phyloP scores from a whole-genome alignment of 805 yeast species.

The Candida khao-thaluensis region DNA sequence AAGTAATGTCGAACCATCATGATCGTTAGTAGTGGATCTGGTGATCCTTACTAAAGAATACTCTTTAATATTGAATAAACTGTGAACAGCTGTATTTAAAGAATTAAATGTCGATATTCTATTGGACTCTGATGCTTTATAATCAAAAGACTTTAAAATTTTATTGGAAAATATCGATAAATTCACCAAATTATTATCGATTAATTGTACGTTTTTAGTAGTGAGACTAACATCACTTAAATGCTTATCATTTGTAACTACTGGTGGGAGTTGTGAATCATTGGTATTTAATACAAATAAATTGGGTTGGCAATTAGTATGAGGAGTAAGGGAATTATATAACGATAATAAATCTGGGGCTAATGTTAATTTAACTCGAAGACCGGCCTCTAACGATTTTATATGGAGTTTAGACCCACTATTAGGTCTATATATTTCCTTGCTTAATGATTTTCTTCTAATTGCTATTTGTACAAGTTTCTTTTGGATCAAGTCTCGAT shows the following conservation, averaged over 20 bases:
- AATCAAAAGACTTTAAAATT: slow-evolving; percentile 31
- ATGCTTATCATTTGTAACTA: slow-evolving; percentile 9
- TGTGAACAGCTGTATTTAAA: slow-evolving; percentile 46
- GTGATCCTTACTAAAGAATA: slow-evolving; percentile 53
- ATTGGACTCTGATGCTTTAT: background rate
- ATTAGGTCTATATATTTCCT: slow-evolving; percentile 5
- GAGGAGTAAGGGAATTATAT: slow-evolving; percentile 43
- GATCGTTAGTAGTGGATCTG: slow-evolving; percentile 52
- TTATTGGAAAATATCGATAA: slow-evolving; percentile 34
- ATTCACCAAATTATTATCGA: slow-evolving; percentile 40
- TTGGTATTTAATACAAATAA: slow-evolving; percentile 13
- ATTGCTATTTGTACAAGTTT: slow-evolving; percentile 32
- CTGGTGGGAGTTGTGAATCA: background rate
- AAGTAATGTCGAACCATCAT: slow-evolving; percentile 50
- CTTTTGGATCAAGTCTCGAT: slow-evolving; percentile 14
- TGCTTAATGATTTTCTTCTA: slow-evolving; percentile 29
- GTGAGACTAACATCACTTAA: slow-evolving; percentile 11
- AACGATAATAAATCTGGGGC: slow-evolving; percentile 44
- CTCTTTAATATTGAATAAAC: slow-evolving; percentile 40
- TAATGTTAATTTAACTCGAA: slow-evolving; percentile 47
- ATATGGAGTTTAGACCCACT: slow-evolving; percentile 31
- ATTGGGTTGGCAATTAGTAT: slow-evolving; percentile 23
- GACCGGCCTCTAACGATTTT: slow-evolving; percentile 51
- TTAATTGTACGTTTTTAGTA: slow-evolving; percentile 33
- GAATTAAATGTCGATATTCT: slow-evolving; percentile 35